Conservation (phyloP, 1,284 basidiomycete genomes). For the Cystobasidium slooffiae region DNA sequence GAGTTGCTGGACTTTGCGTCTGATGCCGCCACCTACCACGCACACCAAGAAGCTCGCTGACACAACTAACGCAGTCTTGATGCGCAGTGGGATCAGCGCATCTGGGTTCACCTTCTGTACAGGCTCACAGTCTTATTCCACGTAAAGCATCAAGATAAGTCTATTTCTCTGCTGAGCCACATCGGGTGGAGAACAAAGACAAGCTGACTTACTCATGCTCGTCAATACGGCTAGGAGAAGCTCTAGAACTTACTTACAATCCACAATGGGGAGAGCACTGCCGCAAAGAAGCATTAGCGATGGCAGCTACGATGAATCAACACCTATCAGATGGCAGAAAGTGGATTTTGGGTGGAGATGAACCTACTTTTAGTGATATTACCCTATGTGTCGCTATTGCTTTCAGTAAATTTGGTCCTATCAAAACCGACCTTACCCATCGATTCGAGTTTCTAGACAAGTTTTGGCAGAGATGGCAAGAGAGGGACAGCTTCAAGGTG, state of each 20-base stretch:
- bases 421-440: constrained; percentile 35
- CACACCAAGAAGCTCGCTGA: not conserved
- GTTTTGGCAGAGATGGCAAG: constrained; percentile 42
- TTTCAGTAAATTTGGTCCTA: constrained; percentile 35
- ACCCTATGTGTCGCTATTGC: constrained; percentile 36
- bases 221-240: constrained; percentile 16
- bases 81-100: constrained; percentile 32
- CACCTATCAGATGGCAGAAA: constrained; percentile 22
- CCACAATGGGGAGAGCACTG: constrained; percentile 38
- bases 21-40: too few relatives aligned
- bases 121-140: constrained; percentile 31
- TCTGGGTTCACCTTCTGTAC: constrained; percentile 41
- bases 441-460: constrained; percentile 30
- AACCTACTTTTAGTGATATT: constrained; percentile 26
- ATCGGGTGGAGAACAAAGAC: not conserved
- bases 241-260: constrained; percentile 32
- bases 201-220: constrained; percentile 2
- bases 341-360: constrained; percentile 29
- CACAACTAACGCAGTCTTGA: constrained; percentile 10
- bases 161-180: not conserved
- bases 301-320: constrained; percentile 3
- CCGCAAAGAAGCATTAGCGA: constrained; percentile 40
- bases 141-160: constrained; percentile 16
- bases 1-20: not conserved
- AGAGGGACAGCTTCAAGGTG: constrained; percentile 32